Evolutionary conservation across 768 basidiomycete species (phyloP).

Genomic region (Inosperma sp.): DNA sequence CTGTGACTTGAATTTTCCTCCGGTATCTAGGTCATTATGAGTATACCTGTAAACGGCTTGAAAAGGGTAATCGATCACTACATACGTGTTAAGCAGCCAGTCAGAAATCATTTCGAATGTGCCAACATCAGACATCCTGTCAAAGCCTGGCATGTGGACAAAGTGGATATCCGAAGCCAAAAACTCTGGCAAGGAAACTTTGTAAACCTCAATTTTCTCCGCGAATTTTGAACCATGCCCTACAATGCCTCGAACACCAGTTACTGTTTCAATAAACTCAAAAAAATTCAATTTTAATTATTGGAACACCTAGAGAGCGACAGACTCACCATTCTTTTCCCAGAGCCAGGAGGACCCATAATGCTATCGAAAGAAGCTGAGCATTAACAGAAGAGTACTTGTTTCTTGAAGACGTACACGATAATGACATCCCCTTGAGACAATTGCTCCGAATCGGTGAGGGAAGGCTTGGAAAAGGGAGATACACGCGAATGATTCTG

Average conservation of each 20-base stretch:
- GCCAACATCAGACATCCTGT: conserved; percentile 19
- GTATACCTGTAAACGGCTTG: neutral
- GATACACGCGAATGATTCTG: too few relatives aligned
- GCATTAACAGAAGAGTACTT: neutral
- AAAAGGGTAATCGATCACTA: too few relatives aligned
- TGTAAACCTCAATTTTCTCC: conserved; percentile 1
- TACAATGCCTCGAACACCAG: neutral
- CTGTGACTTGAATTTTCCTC: conserved; percentile 24
- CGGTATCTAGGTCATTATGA: conserved; percentile 21
- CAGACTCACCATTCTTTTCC: conserved; percentile 14
- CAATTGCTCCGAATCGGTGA: too few relatives aligned
- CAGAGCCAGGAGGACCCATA: conserved; percentile 16
- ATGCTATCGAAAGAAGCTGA: neutral
- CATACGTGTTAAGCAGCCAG: conserved; percentile 22
- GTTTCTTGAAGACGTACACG: neutral
- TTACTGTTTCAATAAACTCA: conserved; percentile 8
- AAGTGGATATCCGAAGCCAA: conserved; percentile 13
- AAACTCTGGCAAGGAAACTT: conserved; percentile 14
- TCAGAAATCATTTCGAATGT: conserved; percentile 20
- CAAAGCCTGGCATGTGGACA: conserved; percentile 26
- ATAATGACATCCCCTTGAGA: neutral
- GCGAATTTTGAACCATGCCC: conserved; percentile 7
- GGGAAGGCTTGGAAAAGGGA: too few relatives aligned
- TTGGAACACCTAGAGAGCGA: neutral
- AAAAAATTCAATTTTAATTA: neutral